A percentile compares a stretch with the other conserved stretches of the same genome.
Conservation (phyloP, 805 yeast genomes). For the Kodamaea kaohsiungensis region DNA sequence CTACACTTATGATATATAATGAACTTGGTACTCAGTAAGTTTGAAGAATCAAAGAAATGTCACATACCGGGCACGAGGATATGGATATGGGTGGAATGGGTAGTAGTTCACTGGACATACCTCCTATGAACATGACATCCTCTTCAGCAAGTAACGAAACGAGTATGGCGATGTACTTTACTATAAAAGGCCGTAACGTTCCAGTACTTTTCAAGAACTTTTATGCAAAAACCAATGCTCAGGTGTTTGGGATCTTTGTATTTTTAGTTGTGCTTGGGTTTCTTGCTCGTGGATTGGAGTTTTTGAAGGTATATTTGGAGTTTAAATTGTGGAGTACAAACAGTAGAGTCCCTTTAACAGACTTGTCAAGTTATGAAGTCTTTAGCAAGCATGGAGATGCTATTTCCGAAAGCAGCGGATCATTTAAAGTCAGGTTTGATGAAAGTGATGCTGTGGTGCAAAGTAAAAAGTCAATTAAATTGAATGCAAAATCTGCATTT, state of each 20-base stretch:
- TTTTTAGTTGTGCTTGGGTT: conserved; percentile 60
- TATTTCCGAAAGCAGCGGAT: background rate
- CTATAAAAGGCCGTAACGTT: conserved; percentile 50
- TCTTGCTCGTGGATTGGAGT: conserved; percentile 58
- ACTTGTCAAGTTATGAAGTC: background rate
- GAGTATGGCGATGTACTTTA: conserved; percentile 57
- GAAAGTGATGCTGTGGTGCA: background rate
- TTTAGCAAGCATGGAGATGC: background rate
- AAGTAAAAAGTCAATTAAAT: background rate
- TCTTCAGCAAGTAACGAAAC: conserved; percentile 10
- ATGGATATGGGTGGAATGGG: background rate
- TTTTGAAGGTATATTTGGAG: conserved; percentile 63
- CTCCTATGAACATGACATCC: too few relatives aligned
- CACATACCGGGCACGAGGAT: background rate
- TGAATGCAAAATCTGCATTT: conserved; percentile 19
- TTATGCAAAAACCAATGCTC: conserved; percentile 53
- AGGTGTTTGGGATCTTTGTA: conserved; percentile 74
- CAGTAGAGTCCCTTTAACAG: background rate
- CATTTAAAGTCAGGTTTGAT: conserved; percentile 2
- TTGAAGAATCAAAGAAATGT: background rate
- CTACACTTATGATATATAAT: background rate
- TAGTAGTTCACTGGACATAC: background rate
- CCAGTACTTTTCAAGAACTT: conserved; percentile 65
- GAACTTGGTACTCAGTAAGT: background rate
- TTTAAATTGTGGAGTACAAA: conserved; percentile 59